These are phyloP conservation scores for Rhizopus microsporus DNA, from an alignment of 371 early-diverging fungal species.

Conservation along the genomic window DNA sequence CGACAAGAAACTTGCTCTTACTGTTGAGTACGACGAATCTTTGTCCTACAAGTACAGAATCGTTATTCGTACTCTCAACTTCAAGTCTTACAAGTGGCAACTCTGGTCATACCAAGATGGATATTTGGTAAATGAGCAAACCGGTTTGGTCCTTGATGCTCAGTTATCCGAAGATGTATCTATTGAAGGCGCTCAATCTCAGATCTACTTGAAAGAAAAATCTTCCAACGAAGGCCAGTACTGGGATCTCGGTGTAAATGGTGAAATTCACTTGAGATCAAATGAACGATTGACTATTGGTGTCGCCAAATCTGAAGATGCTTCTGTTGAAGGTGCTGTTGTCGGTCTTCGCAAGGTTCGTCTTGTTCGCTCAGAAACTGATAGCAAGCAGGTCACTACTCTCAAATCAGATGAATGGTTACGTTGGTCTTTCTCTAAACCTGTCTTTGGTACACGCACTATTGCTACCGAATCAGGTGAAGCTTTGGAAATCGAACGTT, in stretches of 20 bases:
- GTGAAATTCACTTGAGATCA: constrained; percentile 43
- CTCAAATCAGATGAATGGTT: constrained; percentile 41
- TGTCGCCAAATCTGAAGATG: constrained; percentile 26
- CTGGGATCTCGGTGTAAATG: constrained; percentile 42
- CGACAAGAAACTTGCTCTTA: constrained; percentile 35
- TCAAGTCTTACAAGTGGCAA: constrained; percentile 48
- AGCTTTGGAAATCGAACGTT: constrained; percentile 22
- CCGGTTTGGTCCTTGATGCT: constrained; percentile 53
- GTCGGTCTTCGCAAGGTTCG: constrained; percentile 36
- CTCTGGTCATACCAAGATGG: constrained; percentile 54
- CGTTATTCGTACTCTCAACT: constrained; percentile 36
- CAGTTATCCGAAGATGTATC: constrained; percentile 31
- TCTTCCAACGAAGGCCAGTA: constrained; percentile 38
- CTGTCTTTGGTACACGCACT: constrained; percentile 35
- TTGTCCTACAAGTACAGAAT: constrained; percentile 20
- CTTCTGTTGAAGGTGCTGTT: constrained; percentile 36
- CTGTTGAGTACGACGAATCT: constrained; percentile 27
- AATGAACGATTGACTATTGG: constrained; percentile 39
- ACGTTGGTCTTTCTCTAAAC: constrained; percentile 44
- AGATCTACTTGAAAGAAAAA: constrained; percentile 29
- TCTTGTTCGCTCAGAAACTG: constrained; percentile 24
- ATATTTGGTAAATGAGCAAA: constrained; percentile 55
- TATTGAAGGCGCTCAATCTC: constrained; percentile 36
- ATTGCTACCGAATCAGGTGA: constrained; percentile 6
- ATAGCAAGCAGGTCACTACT: constrained; percentile 23